phyloP scores from a whole-genome alignment of 108 stramenopile genomes.

The Conticribra weissflogii region DNA sequence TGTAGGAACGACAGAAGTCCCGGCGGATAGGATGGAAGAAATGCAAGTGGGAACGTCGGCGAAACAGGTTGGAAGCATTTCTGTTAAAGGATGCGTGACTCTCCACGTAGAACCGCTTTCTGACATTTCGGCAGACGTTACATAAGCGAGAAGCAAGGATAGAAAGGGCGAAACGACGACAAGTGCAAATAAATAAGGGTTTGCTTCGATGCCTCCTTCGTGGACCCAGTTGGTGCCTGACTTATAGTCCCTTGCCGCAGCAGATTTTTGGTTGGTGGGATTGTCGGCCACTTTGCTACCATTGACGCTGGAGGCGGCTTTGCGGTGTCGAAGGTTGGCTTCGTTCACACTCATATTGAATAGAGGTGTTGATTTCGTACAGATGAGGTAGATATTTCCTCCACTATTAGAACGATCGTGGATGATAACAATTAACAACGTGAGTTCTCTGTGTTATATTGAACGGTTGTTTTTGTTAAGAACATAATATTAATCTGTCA shows the following conservation, averaged over 20 bases:
- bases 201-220: slow-evolving; percentile 60
- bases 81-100: slow-evolving; percentile 47
- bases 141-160: slow-evolving; percentile 57
- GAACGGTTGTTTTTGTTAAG: too few relatives aligned
- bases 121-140: slow-evolving; percentile 52
- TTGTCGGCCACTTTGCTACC: too few relatives aligned
- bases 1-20: slow-evolving; percentile 51
- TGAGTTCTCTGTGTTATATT: too few relatives aligned
- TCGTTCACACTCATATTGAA: too few relatives aligned
- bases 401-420: too few relatives aligned
- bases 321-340: too few relatives aligned
- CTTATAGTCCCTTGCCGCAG: slow-evolving; percentile 33
- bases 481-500: too few relatives aligned
- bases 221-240: slow-evolving; percentile 65
- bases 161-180: slow-evolving; percentile 57
- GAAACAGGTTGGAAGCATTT: slow-evolving; percentile 44
- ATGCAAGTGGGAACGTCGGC: slow-evolving; percentile 32
- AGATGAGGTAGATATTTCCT: too few relatives aligned
- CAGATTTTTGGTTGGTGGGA: background rate
- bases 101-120: slow-evolving; percentile 16
- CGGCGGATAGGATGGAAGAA: slow-evolving; percentile 29
- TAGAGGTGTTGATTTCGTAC: too few relatives aligned
- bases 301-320: too few relatives aligned
- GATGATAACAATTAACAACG: too few relatives aligned
- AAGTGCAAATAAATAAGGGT: slow-evolving; percentile 61